Conservation (phyloP, 1,139 yeast genomes). For the Candida tropicalis region DNA sequence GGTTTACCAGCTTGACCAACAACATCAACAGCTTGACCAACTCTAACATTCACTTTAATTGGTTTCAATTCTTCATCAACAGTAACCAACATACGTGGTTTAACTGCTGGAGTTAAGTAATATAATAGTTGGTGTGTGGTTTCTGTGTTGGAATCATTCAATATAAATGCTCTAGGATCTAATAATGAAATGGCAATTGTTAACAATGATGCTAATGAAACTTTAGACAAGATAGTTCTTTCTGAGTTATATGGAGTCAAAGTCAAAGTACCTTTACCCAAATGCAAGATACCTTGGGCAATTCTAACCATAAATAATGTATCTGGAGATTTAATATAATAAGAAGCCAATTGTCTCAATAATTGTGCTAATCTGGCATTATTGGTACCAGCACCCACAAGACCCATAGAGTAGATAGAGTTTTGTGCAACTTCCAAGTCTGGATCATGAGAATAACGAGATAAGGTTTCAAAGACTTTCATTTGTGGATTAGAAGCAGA, state of each 20-base stretch:
- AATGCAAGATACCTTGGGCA: conserved; percentile 91
- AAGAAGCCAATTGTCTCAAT: conserved; percentile 90
- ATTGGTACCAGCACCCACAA: conserved; percentile 98
- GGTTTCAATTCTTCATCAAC: conserved; percentile 88
- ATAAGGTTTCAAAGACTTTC: conserved; percentile 94
- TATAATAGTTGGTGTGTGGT: conserved; percentile 79
- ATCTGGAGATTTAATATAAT: conserved; percentile 89
- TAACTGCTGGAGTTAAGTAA: conserved; percentile 84
- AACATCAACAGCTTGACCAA: conserved; percentile 98
- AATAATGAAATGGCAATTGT: conserved; percentile 83
- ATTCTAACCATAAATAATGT: conserved; percentile 90
- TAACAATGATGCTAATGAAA: conserved; percentile 85
- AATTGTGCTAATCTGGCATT: conserved; percentile 97
- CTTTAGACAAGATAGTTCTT: conserved; percentile 84
- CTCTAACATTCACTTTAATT: conserved; percentile 92
- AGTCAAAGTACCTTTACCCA: conserved; percentile 94
- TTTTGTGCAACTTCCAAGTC: conserved; percentile 94
- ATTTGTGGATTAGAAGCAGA: conserved; percentile 95
- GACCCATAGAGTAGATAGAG: conserved; percentile 95
- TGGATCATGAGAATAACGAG: conserved; percentile 94
- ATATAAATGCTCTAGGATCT: conserved; percentile 75
- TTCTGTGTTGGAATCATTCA: conserved; percentile 51
- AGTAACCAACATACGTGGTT: conserved; percentile 91
- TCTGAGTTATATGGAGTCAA: conserved; percentile 90
- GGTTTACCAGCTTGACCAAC: conserved; percentile 99